These are phyloP conservation scores for Pythium myriotylum DNA, from an alignment of 352 stramenopile species.

Conservation along the genomic window DNA sequence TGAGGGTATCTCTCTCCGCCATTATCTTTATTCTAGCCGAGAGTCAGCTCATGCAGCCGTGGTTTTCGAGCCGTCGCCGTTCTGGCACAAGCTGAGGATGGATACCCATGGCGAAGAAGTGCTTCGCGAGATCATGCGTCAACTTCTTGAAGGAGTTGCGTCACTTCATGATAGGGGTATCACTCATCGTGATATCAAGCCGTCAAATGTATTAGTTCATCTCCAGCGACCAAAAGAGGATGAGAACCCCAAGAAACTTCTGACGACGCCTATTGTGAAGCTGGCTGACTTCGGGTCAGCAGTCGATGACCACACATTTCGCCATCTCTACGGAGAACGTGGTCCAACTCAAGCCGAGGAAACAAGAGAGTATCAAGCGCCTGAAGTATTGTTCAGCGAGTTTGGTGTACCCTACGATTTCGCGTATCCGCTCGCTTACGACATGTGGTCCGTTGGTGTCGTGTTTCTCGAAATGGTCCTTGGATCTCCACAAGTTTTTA, in stretches of 20 bases:
- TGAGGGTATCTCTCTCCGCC: constrained; percentile 85
- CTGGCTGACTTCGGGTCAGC: constrained; percentile 89
- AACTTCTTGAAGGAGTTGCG: constrained; percentile 91
- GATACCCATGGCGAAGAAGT: constrained; percentile 59
- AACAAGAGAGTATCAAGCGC: constrained; percentile 95
- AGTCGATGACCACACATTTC: constrained; percentile 74
- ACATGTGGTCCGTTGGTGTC: constrained; percentile 94
- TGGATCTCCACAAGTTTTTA: constrained; percentile 90
- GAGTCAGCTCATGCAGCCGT: constrained; percentile 45
- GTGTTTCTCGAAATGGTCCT: constrained; percentile 96
- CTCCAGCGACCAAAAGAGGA: constrained; percentile 7
- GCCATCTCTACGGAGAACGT: constrained; percentile 64
- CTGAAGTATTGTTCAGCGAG: constrained; percentile 86
- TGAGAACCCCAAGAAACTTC: not conserved
- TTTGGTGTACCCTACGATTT: constrained; percentile 65
- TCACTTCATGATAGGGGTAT: constrained; percentile 90
- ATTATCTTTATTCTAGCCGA: constrained; percentile 84
- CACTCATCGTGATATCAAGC: constrained; percentile 89
- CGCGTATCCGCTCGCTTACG: constrained; percentile 70
- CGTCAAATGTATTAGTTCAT: constrained; percentile 77
- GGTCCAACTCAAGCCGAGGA: constrained; percentile 91
- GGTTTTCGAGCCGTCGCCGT: constrained; percentile 72
- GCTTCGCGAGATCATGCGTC: constrained; percentile 93
- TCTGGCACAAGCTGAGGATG: constrained; percentile 75
- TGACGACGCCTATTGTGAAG: constrained; percentile 50